Evolutionary conservation across 805 yeast species (phyloP), one percentile per base, ranked within the genome.

Genomic region (Grigorovia humatica): DNA sequence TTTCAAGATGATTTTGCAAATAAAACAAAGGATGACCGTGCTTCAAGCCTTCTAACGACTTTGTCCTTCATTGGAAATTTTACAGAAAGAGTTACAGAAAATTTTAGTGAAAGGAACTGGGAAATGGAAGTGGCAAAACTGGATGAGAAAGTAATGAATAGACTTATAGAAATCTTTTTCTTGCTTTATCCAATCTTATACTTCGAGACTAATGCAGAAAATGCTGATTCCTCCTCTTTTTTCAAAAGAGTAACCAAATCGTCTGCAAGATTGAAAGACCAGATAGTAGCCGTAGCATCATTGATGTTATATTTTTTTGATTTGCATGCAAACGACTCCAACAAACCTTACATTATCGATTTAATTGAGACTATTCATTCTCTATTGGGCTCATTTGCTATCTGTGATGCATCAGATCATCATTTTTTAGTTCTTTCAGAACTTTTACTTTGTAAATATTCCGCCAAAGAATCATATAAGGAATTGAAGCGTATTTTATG

Each of bases 401-500:
- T 83, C 51, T 93, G 99, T 69, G 83, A 82, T 48, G 65, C 77
- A 2, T 75, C 83, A 0, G 64, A 75, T 29, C 90, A 95, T 0
- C 66, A 70, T 8, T 82, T 90, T 54, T 69, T 93, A 48, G 71
- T 73, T 17, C 67, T 85, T 29, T 71, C 83, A 0, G 84, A 88
- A 57, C 70, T 72, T 9, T 73, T 77, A 18, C 67, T 85, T 38
- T 70, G 79, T 15, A 57, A 69, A 0, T 65, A 77, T 29, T 68
- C 73, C 19, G 64, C 71, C 52, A 54, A 58, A 2, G 74, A 74
- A 4, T 74, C 85, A 2, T 90, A 85, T 46, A 72, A 74, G 9
- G 93, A 88, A 46, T 64, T 91, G 47, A 75, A 88, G 9, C 98
- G 91, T 60, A 74, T 88, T 38, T 67, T 93, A 20, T 74, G 81